Evolutionary conservation across 2,329 filamentous ascomycete species (phyloP).

Genomic region (Hymenoscyphus albidus): DNA sequence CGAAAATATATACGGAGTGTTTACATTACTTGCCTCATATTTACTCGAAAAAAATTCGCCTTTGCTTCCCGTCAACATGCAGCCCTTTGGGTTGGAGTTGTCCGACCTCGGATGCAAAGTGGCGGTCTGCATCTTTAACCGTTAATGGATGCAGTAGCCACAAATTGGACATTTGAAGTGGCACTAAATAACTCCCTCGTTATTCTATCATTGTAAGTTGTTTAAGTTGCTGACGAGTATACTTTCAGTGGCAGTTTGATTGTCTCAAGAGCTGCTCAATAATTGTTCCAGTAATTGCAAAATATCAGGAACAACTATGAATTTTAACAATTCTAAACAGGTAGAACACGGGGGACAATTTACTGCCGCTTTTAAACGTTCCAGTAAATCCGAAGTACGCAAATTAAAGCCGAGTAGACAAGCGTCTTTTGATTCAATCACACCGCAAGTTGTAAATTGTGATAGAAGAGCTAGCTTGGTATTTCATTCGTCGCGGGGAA

Average conservation of each 20-base stretch:
- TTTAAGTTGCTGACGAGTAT: too few species aligned
- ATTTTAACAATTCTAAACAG: too few species aligned
- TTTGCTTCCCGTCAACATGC: neutral
- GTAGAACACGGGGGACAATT: too few species aligned
- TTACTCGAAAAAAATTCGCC: neutral
- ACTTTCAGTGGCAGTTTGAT: too few species aligned
- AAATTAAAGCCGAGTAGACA: neutral
- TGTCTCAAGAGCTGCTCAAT: too few species aligned
- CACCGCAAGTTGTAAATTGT: neutral
- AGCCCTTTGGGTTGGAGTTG: neutral
- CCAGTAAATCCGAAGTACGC: neutral
- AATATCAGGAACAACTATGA: too few species aligned
- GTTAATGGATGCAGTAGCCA: neutral
- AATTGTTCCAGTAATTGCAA: too few species aligned
- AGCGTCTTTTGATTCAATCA: neutral
- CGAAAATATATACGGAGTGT: neutral
- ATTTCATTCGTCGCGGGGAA: neutral
- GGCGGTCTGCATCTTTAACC: neutral
- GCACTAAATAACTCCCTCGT: too few species aligned
- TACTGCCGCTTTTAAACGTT: too few species aligned
- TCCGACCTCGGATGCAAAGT: slow-evolving; percentile 5
- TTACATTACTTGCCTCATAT: neutral
- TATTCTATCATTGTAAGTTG: too few species aligned
- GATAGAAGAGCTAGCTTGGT: neutral
- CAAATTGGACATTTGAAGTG: neutral